phyloP scores from a whole-genome alignment of 805 yeast species.

The Candida incommunis region DNA sequence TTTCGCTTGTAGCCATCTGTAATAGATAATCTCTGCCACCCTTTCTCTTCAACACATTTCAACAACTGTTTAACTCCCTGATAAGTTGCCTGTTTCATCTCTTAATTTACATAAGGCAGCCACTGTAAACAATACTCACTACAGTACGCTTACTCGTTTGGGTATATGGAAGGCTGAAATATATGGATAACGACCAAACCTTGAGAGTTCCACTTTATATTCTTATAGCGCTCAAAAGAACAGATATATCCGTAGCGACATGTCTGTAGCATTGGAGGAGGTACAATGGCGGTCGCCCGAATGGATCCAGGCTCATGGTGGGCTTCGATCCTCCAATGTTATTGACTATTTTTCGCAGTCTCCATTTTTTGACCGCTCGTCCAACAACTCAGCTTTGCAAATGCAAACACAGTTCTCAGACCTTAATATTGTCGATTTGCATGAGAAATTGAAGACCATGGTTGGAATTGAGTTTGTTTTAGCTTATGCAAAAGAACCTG shows the following conservation, averaged over 20 bases:
- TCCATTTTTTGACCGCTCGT: slow-evolving; percentile 88
- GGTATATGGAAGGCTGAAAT: neutral
- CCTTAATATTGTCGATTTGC: slow-evolving; percentile 27
- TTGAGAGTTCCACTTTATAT: neutral
- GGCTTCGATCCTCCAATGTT: slow-evolving; percentile 77
- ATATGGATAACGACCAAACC: neutral
- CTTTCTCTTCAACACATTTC: no score
- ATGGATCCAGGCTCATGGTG: slow-evolving; percentile 77
- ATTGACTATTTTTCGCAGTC: slow-evolving; percentile 86
- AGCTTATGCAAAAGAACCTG: slow-evolving; percentile 69
- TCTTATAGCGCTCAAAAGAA: neutral
- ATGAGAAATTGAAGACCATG: slow-evolving; percentile 57
- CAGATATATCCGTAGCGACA: neutral
- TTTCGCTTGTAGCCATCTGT: no score
- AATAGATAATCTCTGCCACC: no score
- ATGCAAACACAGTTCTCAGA: slow-evolving; percentile 88
- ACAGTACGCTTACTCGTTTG: neutral
- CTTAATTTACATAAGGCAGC: no score
- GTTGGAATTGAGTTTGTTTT: slow-evolving; percentile 77
- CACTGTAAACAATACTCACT: neutral
- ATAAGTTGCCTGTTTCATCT: neutral
- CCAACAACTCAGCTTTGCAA: slow-evolving; percentile 85
- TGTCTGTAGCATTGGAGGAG: slow-evolving; percentile 37
- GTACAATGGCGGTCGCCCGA: slow-evolving; percentile 96
- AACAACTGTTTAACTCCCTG: no score